Percentiles rank a stretch among this genome's conserved stretches.
Conservation (phyloP, 495 filamentous ascomycete species). For the Aspergillus biplanus region DNA sequence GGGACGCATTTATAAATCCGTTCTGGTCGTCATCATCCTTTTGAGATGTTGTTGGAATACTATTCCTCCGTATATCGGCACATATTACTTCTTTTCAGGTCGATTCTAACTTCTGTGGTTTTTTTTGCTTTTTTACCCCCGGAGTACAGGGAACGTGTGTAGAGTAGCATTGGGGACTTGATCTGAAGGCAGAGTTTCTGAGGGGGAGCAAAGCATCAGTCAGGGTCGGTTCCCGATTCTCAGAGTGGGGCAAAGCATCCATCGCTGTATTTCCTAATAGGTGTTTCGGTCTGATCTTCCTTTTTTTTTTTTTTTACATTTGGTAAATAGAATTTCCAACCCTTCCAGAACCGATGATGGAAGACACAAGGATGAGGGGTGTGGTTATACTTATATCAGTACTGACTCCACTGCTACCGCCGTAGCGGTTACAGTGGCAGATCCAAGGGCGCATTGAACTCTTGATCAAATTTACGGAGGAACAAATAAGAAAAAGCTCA, state of each 20-base stretch:
- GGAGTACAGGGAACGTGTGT: too few species aligned
- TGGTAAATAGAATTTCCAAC: slow-evolving; percentile 7
- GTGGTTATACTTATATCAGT: background rate
- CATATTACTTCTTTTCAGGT: slow-evolving; percentile 2
- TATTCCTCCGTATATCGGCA: slow-evolving; percentile 19
- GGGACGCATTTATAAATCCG: background rate
- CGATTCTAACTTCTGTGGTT: background rate
- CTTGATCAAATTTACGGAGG: background rate
- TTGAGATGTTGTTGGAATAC: too few species aligned
- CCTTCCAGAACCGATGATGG: slow-evolving; percentile 10
- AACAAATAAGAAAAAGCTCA: background rate
- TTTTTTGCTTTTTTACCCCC: slow-evolving; percentile 3
- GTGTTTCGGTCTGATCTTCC: slow-evolving; percentile 20
- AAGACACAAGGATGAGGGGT: background rate
- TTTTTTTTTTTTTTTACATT: too few species aligned
- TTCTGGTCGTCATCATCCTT: background rate
- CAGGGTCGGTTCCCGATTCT: slow-evolving; percentile 23
- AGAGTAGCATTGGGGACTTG: too few species aligned
- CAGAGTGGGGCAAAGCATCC: slow-evolving; percentile 4
- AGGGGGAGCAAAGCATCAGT: slow-evolving; percentile 7
- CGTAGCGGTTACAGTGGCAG: slow-evolving; percentile 7
- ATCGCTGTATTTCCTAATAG: slow-evolving; percentile 17
- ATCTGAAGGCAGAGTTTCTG: background rate
- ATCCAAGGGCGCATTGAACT: background rate
- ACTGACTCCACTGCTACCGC: slow-evolving; percentile 11